Evolutionary conservation across 345 rosid genomes (phyloP).

Genomic region (Draba incana): DNA sequence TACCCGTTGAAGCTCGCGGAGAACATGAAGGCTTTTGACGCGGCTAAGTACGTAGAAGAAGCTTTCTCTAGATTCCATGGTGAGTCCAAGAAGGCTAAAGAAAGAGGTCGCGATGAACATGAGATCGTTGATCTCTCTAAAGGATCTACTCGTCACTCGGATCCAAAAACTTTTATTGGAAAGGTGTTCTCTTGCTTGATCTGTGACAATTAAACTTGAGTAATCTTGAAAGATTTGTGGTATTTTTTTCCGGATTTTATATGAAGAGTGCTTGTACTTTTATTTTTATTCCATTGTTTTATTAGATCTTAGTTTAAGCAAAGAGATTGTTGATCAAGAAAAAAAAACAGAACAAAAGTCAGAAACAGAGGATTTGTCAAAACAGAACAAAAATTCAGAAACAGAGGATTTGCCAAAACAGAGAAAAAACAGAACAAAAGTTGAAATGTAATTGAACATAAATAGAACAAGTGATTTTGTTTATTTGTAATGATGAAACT

Average conservation of each 20-base stretch:
- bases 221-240: constrained; percentile 13
- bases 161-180: constrained; percentile 43
- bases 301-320: too few species aligned
- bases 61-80: constrained; percentile 50
- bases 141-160: constrained; percentile 25
- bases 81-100: constrained; percentile 54
- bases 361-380: too few species aligned
- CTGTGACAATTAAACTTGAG: constrained; percentile 47
- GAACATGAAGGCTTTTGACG: constrained; percentile 53
- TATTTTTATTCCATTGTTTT: not conserved
- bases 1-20: constrained; percentile 54
- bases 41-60: constrained; percentile 50
- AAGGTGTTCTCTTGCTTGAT: constrained; percentile 60
- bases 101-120: constrained; percentile 42
- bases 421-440: constrained; percentile 7
- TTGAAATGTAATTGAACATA: not conserved
- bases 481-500: constrained; percentile 30
- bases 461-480: not conserved
- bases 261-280: constrained; percentile 7
- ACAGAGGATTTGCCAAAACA: constrained; percentile 3
- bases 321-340: too few species aligned
- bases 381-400: constrained; percentile 9
- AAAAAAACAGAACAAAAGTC: too few species aligned
- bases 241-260: not conserved
- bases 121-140: constrained; percentile 43